Percentiles rank a stretch among this genome's conserved stretches.
Evolutionary conservation across 768 basidiomycete species (phyloP).

Genomic region (Phlegmacium glaucopus): DNA sequence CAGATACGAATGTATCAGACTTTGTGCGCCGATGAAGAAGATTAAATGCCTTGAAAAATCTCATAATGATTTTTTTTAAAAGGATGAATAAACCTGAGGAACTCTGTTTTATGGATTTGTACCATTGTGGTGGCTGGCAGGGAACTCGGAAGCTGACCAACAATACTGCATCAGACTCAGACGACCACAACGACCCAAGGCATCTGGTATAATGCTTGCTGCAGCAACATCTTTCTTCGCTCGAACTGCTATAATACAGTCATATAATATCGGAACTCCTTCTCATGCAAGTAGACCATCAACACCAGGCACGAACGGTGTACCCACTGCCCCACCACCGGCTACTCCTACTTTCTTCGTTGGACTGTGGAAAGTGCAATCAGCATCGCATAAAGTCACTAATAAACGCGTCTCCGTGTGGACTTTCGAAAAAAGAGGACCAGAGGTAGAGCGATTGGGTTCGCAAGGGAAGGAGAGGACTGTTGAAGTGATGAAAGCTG

Average conservation of each 20-base stretch:
- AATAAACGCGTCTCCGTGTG: constrained; percentile 90
- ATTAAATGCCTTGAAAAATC: constrained; percentile 41
- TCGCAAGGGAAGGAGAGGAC: constrained; percentile 66
- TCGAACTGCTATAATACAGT: constrained; percentile 77
- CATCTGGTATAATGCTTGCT: constrained; percentile 54
- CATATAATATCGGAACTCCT: constrained; percentile 60
- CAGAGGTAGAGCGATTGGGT: constrained; percentile 71
- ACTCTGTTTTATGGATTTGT: too few species aligned
- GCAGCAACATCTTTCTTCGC: constrained; percentile 83
- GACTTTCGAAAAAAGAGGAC: constrained; percentile 80
- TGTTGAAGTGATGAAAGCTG: constrained; percentile 83
- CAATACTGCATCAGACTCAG: background rate
- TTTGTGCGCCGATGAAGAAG: constrained; percentile 46
- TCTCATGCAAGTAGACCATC: constrained; percentile 41
- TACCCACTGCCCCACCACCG: constrained; percentile 34
- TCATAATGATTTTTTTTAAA: constrained; percentile 26
- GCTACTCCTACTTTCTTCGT: constrained; percentile 58
- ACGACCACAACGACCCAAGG: background rate
- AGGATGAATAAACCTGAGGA: background rate
- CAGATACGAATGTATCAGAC: constrained; percentile 39
- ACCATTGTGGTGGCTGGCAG: too few species aligned
- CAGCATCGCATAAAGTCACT: constrained; percentile 85
- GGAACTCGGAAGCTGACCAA: too few species aligned
- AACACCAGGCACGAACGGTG: constrained; percentile 36
- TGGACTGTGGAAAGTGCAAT: constrained; percentile 87